phyloP scores from a whole-genome alignment of 371 early-diverging fungal species.

The Mortierella sp. region DNA sequence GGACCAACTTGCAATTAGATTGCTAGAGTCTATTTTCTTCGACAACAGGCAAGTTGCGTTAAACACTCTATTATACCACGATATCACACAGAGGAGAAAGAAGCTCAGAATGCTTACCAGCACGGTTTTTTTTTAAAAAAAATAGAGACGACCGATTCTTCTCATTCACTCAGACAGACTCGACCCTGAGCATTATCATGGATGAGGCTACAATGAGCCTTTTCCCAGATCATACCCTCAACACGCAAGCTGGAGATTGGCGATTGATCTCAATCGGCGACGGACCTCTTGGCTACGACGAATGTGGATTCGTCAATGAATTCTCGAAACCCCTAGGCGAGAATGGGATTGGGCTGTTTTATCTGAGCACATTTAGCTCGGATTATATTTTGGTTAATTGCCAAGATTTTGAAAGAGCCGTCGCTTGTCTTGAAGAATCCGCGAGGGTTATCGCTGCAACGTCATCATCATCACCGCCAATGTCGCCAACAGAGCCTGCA shows the following conservation, averaged over 20 bases:
- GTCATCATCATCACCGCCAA: not conserved
- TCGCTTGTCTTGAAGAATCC: constrained; percentile 28
- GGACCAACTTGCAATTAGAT: constrained; percentile 31
- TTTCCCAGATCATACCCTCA: constrained; percentile 54
- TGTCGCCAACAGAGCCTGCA: constrained; percentile 6
- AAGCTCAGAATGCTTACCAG: not conserved
- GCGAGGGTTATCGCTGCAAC: constrained; percentile 11
- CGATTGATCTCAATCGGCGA: constrained; percentile 49
- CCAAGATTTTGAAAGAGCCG: constrained; percentile 43
- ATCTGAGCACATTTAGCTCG: constrained; percentile 51
- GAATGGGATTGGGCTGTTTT: constrained; percentile 36
- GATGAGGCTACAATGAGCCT: constrained; percentile 44
- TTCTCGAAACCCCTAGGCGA: constrained; percentile 44
- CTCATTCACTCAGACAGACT: constrained; percentile 53
- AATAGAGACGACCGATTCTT: constrained; percentile 44
- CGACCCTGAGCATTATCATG: constrained; percentile 53
- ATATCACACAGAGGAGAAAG: not conserved
- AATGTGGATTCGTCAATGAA: constrained; percentile 43
- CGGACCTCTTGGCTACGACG: constrained; percentile 47
- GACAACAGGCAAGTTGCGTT: constrained; percentile 30
- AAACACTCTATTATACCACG: not conserved
- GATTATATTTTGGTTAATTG: constrained; percentile 51
- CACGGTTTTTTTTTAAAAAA: not conserved
- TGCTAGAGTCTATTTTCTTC: constrained; percentile 52
- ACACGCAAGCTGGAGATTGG: constrained; percentile 53